Base-by-base conservation (phyloP, 306 rosid genomes). In the Quillaja saponaria region DNA sequence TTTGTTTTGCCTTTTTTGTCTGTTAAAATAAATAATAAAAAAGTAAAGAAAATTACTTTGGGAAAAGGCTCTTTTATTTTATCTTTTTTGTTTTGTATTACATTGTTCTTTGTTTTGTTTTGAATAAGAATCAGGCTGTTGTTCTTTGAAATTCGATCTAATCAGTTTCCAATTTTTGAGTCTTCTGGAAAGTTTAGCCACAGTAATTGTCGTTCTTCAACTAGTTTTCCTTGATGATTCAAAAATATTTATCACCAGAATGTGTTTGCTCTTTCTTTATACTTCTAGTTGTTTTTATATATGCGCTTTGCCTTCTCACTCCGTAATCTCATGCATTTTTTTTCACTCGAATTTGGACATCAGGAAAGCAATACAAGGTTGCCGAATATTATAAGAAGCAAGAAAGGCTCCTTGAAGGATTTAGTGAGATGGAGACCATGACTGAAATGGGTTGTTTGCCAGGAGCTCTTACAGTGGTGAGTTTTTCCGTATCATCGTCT, bases 401-500 rank as follows among this genome's bases (percentile, higher is more conserved):
- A 52, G 81, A 82, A 74, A 77, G 83, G 59, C 90, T 86, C 49
- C 79, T 90, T 63, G 90, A 86, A 76, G 97, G 91, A 38, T 90
- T 76, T 66, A 81, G 10, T 63, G 97, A 86, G 71, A 84, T 90
- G 91, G 97, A 90, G 54, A 53, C 80, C 47, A 77, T 90, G 82
- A 15, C 62, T 56, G 90, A 82, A 66, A 72, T 57, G 8, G 95
- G 95, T 40, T 57, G 55, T 64, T 73, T 68, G 56, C 95, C 91
- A 1, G 95, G 89, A 46, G 44, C 68, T 71, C 91, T 82, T 10
- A 74, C 95, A 7, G 86, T 84, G 85, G 97, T 90, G 49, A 21
- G 69, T 70, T 67, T 13, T 66, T 69, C 58, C 51, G 60, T 71
- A 0, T 20, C 8, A 18, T 20, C 33, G 11, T 45, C 66, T n/a